Base-by-base conservation (phyloP, 2,329 filamentous ascomycete species). In the Escovopsis weberi region DNA sequence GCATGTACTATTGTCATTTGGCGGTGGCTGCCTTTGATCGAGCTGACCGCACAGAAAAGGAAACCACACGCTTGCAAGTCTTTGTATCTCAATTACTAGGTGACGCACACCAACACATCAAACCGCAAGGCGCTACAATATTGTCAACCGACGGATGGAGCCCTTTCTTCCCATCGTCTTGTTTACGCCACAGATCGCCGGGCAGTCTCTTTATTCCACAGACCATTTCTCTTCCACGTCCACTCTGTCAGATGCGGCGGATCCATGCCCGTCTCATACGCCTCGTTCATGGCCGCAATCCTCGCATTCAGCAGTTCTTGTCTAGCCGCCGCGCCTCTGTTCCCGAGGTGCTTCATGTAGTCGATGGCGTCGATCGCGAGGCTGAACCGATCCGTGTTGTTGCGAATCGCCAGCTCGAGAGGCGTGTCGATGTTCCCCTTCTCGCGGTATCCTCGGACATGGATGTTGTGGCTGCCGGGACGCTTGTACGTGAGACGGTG, bases 371-470 rank as follows among this genome's bases (percentile, higher is more conserved):
- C 76, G 47, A 88, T 85, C 9, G 83, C 82, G 33, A 88, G 63
- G 51, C 78, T 83, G 64, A 82, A 88, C 26, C 83, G 72, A 62
- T 88, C 83, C 0, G 82, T 83, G 53, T 80, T 70, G 62, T 88
- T 88, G 46, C 82, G 71, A 55, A 87, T 84, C 26, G 82, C 82
- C 48, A 88, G 65, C 62, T 86, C 82, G 18, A 87, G 74, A 1
- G 82, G 83, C 0, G 83, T 87, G 57, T 88, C 81, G 51, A 87
- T 87, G 58, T 87, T 88, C 38, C 83, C 83, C 70, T 88, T 87
- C 66, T 88, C 82, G 55, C 74, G 78, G 67, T 87, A 88, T 1
- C 83, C 83, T 30, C 78, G 70, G n/a, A 88, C 83, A 52, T 84
- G 77, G 48, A 87, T 60, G 59, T 83, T 78, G 38, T 68, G 57